phyloP scores from a whole-genome alignment of 192 early-diverging fungal species.

The Linnemannia zychae region DNA sequence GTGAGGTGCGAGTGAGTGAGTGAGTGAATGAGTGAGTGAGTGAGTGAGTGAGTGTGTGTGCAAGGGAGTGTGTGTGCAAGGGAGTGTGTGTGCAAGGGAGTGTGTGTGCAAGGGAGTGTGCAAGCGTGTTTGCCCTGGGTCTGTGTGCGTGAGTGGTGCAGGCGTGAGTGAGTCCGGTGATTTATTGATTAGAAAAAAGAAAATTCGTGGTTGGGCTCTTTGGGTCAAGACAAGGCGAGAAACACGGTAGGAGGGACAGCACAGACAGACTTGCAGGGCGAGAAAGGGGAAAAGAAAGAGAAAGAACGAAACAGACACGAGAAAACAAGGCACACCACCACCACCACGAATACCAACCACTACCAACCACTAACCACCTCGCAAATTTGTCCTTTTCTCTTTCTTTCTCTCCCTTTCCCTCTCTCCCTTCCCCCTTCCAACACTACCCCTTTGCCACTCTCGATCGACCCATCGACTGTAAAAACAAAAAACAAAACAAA shows the following conservation, averaged over 20 bases:
- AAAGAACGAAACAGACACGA: not conserved
- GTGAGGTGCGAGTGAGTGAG: too few species aligned
- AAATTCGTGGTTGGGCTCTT: too few species aligned
- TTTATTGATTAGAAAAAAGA: not conserved
- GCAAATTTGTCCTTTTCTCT: not conserved
- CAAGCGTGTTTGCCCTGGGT: not conserved
- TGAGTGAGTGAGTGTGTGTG: too few species aligned
- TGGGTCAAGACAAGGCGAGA: too few species aligned
- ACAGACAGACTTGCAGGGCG: not conserved
- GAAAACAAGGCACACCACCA: not conserved
- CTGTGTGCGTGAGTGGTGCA: not conserved
- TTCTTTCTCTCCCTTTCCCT: not conserved
- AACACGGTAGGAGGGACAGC: not conserved
- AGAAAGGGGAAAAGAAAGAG: not conserved
- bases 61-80: too few species aligned
- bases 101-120: too few species aligned
- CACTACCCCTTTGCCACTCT: conserved; percentile 1
- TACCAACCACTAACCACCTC: not conserved
- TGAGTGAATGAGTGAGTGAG: too few species aligned
- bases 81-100: too few species aligned
- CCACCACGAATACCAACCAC: not conserved
- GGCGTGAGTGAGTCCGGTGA: not conserved
- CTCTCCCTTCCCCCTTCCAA: not conserved
- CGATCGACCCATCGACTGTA: not conserved
- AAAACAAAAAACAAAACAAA: not conserved